These are phyloP conservation scores for Lipomyces sp. DNA, from an alignment of 805 yeast genomes.

Conservation along the genomic window DNA sequence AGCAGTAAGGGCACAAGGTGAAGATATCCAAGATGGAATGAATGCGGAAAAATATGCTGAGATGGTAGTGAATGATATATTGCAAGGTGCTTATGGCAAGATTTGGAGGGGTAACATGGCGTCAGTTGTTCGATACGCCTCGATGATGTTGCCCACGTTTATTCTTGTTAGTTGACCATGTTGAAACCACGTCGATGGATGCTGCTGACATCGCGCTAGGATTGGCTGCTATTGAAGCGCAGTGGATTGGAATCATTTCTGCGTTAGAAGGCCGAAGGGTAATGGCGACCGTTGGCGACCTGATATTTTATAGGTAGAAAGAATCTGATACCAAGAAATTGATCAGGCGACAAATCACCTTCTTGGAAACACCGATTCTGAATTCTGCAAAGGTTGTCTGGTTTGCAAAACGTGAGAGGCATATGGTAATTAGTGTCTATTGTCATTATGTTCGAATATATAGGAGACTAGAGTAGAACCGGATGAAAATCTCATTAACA, in stretches of 20 bases:
- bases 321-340: too few species aligned
- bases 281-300: too few species aligned
- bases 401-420: too few species aligned
- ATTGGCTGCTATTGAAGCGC: not conserved
- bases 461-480: too few species aligned
- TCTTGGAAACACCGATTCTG: too few species aligned
- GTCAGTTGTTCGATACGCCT: not conserved
- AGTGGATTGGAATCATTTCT: not conserved
- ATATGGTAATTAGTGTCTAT: too few species aligned
- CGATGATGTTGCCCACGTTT: not conserved
- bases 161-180: not conserved
- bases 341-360: too few species aligned
- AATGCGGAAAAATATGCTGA: not conserved
- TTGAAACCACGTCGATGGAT: not conserved
- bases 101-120: not conserved
- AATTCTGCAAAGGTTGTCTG: too few species aligned
- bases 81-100: not conserved
- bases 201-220: not conserved
- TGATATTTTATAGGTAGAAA: too few species aligned
- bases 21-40: not conserved
- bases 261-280: too few species aligned
- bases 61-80: not conserved
- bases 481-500: too few species aligned
- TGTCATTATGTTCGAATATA: too few species aligned
- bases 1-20: not conserved